Evolutionary conservation across 176 grass and related monocot genomes (phyloP).

Genomic region (Miscanthus lutarioriparius): DNA sequence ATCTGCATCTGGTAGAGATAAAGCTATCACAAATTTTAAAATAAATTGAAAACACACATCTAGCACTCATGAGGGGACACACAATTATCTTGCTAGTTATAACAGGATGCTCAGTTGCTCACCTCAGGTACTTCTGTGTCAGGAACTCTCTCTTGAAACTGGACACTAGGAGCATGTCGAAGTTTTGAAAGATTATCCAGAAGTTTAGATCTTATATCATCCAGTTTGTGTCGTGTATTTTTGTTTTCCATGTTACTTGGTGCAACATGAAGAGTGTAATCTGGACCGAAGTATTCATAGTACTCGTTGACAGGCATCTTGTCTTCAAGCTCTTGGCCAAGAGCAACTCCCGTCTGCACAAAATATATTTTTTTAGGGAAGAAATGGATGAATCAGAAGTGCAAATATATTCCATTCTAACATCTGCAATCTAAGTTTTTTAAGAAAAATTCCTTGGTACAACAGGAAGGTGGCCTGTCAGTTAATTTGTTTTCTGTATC

Average conservation of each 20-base stretch:
- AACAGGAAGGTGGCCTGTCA: background rate
- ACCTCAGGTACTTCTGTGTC: slow-evolving; percentile 90
- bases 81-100: background rate
- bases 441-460: background rate
- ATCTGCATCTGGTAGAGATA: background rate
- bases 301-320: slow-evolving; percentile 92
- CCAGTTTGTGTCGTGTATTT: slow-evolving; percentile 62
- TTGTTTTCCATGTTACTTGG: slow-evolving; percentile 99
- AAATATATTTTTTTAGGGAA: slow-evolving; percentile 1
- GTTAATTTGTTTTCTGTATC: background rate
- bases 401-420: background rate
- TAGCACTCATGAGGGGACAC: background rate
- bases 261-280: slow-evolving; percentile 89
- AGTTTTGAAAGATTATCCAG: slow-evolving; percentile 94
- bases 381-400: background rate
- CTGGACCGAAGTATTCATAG: slow-evolving; percentile 91
- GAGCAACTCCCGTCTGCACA: slow-evolving; percentile 75
- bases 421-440: background rate
- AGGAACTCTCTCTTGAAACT: slow-evolving; percentile 86
- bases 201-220: slow-evolving; percentile 76
- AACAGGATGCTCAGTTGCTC: slow-evolving; percentile 17
- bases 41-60: background rate
- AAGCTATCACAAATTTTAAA: background rate
- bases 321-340: slow-evolving; percentile 73
- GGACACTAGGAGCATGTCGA: slow-evolving; percentile 83